These are phyloP conservation scores for Solanum clarkiae DNA, from an alignment of 257 asterid genomes.

Conservation along the genomic window DNA sequence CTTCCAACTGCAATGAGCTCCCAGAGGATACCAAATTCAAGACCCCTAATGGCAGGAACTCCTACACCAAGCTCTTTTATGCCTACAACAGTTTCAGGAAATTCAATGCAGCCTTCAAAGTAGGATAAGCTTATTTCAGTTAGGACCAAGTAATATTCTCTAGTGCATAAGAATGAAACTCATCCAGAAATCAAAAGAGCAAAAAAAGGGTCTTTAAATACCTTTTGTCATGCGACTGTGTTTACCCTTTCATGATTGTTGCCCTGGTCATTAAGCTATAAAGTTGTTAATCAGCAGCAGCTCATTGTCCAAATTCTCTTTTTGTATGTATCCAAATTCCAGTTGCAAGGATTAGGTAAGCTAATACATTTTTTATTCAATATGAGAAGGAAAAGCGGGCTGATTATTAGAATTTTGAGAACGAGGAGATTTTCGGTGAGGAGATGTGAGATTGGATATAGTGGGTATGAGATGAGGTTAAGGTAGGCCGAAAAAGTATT, in stretches of 20 bases:
- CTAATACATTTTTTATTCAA: neutral
- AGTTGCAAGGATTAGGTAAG: neutral
- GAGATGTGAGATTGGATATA: neutral
- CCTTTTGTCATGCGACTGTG: neutral
- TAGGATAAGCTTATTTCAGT: constrained; percentile 46
- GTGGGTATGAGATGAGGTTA: neutral
- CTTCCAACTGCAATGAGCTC: constrained; percentile 48
- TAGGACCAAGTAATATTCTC: constrained; percentile 39
- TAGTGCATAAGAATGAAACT: neutral
- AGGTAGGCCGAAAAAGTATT: neutral
- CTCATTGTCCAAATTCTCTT: neutral
- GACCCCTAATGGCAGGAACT: constrained; percentile 45
- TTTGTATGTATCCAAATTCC: neutral
- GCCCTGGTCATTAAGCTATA: neutral
- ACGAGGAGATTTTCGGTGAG: neutral
- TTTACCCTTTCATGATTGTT: neutral
- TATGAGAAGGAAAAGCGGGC: neutral
- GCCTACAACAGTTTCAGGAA: constrained; percentile 41
- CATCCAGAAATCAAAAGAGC: neutral
- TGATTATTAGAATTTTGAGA: neutral
- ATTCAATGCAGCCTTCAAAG: constrained; percentile 37
- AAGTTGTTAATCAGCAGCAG: neutral
- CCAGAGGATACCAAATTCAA: constrained; percentile 51
- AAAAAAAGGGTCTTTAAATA: neutral
- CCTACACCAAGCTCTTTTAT: constrained; percentile 35